Evolutionary conservation across 1,139 yeast genomes (phyloP).

Genomic region (Blastobotrys persicus): DNA sequence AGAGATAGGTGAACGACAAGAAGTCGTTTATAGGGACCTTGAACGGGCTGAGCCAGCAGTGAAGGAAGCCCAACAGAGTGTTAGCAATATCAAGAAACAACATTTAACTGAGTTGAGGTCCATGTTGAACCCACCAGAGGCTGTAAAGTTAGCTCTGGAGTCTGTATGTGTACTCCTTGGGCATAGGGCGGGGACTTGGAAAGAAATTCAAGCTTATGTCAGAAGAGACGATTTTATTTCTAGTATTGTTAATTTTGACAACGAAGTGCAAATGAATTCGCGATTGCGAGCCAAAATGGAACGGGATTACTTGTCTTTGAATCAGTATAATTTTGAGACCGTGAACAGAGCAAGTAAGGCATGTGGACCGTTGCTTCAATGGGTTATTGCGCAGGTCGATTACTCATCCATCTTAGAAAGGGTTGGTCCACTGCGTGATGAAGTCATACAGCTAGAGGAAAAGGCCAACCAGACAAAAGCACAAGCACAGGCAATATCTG

Average conservation of each 20-base stretch:
- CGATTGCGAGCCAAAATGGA: constrained; percentile 59
- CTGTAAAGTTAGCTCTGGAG: constrained; percentile 82
- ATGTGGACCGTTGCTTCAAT: constrained; percentile 85
- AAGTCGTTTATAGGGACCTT: constrained; percentile 59
- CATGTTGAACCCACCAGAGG: constrained; percentile 87
- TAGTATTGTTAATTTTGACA: constrained; percentile 72
- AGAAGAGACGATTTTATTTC: constrained; percentile 86
- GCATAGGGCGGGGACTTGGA: constrained; percentile 65
- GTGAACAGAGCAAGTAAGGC: constrained; percentile 93
- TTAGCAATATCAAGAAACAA: constrained; percentile 86
- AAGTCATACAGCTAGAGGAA: constrained; percentile 58
- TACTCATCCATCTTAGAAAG: constrained; percentile 67
- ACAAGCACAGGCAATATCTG: constrained; percentile 62
- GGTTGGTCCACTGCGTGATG: constrained; percentile 72
- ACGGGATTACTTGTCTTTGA: constrained; percentile 54
- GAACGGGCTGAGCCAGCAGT: constrained; percentile 82
- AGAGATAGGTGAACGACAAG: constrained; percentile 56
- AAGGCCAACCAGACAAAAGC: constrained; percentile 64
- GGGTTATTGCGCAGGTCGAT: constrained; percentile 85
- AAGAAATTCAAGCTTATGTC: constrained; percentile 77
- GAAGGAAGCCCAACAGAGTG: constrained; percentile 79
- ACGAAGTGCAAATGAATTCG: constrained; percentile 55
- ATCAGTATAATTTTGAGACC: constrained; percentile 66
- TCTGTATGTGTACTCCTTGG: constrained; percentile 84
- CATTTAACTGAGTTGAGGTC: constrained; percentile 87